These are phyloP conservation scores for Boechera divaricarpa DNA, from an alignment of 345 rosid genomes.

Conservation along the genomic window DNA sequence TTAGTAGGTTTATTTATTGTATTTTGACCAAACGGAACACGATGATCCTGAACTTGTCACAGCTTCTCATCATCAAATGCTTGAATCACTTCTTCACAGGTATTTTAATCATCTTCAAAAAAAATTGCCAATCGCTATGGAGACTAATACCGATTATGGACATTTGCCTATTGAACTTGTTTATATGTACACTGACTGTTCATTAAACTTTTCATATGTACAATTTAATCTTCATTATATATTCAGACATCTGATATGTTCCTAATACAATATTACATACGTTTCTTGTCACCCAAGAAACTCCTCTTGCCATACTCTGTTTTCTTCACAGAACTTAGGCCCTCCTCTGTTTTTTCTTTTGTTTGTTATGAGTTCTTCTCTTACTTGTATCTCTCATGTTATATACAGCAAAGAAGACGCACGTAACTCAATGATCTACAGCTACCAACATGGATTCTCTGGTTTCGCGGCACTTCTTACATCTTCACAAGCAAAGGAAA, in stretches of 20 bases:
- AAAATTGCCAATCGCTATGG: background rate
- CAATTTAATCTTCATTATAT: background rate
- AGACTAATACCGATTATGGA: background rate
- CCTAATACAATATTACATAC: background rate
- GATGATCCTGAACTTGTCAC: slow-evolving; percentile 50
- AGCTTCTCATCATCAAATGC: slow-evolving; percentile 51
- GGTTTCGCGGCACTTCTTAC: slow-evolving; percentile 65
- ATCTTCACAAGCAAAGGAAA: slow-evolving; percentile 48
- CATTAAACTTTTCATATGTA: background rate
- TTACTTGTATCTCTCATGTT: background rate
- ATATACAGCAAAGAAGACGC: slow-evolving; percentile 52
- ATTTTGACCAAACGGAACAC: slow-evolving; percentile 53
- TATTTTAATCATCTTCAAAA: slow-evolving; percentile 17
- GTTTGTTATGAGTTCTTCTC: background rate
- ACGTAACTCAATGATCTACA: slow-evolving; percentile 53
- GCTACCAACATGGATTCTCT: slow-evolving; percentile 54
- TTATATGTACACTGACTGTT: too few relatives aligned
- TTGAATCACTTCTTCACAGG: slow-evolving; percentile 52
- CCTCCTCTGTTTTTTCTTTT: background rate
- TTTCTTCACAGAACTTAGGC: background rate
- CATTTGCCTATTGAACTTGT: background rate
- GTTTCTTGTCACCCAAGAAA: slow-evolving; percentile 29
- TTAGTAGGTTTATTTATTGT: slow-evolving; percentile 50
- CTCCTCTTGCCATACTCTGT: background rate
- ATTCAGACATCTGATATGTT: background rate